Percentiles rank a stretch among this genome's conserved stretches.
Conservation (phyloP, 2,329 filamentous ascomycete species). For the Penicillium fuscoglaucum region DNA sequence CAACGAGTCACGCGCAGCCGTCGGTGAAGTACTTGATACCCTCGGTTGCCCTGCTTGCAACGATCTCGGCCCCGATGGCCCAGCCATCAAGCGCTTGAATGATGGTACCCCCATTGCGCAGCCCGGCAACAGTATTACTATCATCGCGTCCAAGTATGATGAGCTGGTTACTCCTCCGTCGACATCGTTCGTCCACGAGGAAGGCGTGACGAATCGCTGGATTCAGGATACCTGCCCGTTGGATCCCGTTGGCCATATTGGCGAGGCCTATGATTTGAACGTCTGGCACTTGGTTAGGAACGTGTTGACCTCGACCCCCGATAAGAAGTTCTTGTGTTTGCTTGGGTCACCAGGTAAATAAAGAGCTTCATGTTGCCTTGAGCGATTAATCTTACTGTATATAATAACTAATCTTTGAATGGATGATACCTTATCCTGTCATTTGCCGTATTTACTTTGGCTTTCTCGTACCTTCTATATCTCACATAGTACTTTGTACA, state of each 20-base stretch:
- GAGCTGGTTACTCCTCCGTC: constrained; percentile 38
- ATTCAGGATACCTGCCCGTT: constrained; percentile 35
- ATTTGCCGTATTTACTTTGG: neutral
- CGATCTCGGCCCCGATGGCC: constrained; percentile 33
- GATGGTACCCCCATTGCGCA: constrained; percentile 38
- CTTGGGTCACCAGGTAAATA: constrained; percentile 34
- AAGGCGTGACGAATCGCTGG: constrained; percentile 34
- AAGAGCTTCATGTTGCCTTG: neutral
- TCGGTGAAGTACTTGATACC: constrained; percentile 27
- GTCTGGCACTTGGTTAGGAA: constrained; percentile 44
- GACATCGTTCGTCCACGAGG: constrained; percentile 36
- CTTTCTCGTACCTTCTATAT: neutral
- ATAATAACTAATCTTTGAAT: constrained; percentile 1
- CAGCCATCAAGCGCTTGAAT: constrained; percentile 34
- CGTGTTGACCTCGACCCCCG: constrained; percentile 33
- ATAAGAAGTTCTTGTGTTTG: constrained; percentile 31
- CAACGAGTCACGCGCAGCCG: constrained; percentile 24
- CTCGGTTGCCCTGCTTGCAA: constrained; percentile 38
- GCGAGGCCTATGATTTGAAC: constrained; percentile 41
- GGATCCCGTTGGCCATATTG: constrained; percentile 41
- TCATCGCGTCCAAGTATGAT: constrained; percentile 36
- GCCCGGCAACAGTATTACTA: constrained; percentile 34
- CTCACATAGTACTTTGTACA: neutral
- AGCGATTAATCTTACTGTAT: neutral
- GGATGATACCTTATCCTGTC: neutral